phyloP scores from a whole-genome alignment of 148 eudicot species.

The Diospyros lotus region DNA sequence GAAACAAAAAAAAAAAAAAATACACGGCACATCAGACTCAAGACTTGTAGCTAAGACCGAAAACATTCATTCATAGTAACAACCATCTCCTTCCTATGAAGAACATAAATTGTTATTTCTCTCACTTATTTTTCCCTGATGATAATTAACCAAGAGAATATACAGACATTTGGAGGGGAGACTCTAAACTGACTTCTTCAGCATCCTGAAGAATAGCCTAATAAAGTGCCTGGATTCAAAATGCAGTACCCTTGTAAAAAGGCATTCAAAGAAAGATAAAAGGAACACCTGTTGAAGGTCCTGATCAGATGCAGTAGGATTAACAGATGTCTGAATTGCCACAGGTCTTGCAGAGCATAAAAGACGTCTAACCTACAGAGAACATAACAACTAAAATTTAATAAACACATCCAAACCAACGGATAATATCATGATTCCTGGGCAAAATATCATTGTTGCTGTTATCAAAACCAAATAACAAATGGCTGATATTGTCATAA shows the following conservation, averaged over 20 bases:
- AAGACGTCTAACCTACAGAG: conserved; percentile 76
- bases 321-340: conserved; percentile 72
- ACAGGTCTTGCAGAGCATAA: conserved; percentile 90
- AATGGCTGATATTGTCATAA: not conserved
- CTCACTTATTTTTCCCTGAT: not conserved
- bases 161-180: not conserved
- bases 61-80: not conserved
- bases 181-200: not conserved
- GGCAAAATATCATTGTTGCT: too few relatives aligned
- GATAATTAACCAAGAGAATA: not conserved
- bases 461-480: not conserved
- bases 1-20: too few relatives aligned
- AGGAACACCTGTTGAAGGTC: conserved; percentile 80
- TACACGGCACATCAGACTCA: not conserved
- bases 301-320: conserved; percentile 86
- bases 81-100: not conserved
- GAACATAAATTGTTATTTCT: not conserved
- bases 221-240: not conserved
- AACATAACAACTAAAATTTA: not conserved
- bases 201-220: not conserved
- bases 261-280: not conserved
- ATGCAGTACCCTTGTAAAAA: not conserved
- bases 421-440: too few relatives aligned
- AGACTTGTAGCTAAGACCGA: not conserved
- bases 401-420: not conserved